A percentile compares a stretch with the other conserved stretches of the same genome.
Conservation (phyloP, 2,329 filamentous ascomycete species). For the Lachnellula suecica region DNA sequence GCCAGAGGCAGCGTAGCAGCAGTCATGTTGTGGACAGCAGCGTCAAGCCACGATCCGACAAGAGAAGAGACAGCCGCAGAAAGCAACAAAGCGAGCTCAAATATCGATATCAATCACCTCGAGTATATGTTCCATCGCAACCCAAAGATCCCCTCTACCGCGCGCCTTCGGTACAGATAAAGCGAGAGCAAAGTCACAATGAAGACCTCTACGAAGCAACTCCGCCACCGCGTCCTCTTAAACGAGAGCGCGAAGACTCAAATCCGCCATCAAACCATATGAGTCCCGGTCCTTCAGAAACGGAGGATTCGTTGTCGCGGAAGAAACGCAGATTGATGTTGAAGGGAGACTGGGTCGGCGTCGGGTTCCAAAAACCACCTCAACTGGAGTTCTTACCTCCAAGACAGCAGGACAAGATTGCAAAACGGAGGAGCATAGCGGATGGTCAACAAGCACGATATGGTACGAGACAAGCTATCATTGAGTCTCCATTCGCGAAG, state of each 20-base stretch:
- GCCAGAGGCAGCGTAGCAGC: neutral
- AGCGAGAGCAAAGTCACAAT: slow-evolving; percentile 10
- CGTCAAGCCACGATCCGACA: neutral
- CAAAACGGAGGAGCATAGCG: slow-evolving; percentile 25
- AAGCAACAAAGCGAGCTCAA: neutral
- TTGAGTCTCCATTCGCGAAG: slow-evolving; percentile 19
- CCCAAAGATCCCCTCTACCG: neutral
- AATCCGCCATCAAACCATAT: neutral
- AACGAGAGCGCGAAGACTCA: slow-evolving; percentile 12
- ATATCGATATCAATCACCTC: neutral
- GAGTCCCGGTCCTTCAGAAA: slow-evolving; percentile 3
- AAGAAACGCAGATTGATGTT: slow-evolving; percentile 28
- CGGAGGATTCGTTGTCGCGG: slow-evolving; percentile 18
- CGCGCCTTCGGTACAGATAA: neutral
- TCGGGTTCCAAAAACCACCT: slow-evolving; percentile 24
- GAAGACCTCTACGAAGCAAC: slow-evolving; percentile 27
- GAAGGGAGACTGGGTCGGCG: slow-evolving; percentile 32
- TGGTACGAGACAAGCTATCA: slow-evolving; percentile 12
- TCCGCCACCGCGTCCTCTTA: slow-evolving; percentile 16
- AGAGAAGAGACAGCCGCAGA: neutral
- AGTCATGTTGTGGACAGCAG: neutral
- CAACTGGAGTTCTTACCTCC: slow-evolving; percentile 21
- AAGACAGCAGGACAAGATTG: slow-evolving; percentile 24
- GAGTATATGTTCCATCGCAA: neutral
- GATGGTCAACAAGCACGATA: slow-evolving; percentile 25